Percentiles rank a stretch among this genome's conserved stretches.
phyloP scores from a whole-genome alignment of 176 grass and related monocot species.

The Miscanthus lutarioriparius region DNA sequence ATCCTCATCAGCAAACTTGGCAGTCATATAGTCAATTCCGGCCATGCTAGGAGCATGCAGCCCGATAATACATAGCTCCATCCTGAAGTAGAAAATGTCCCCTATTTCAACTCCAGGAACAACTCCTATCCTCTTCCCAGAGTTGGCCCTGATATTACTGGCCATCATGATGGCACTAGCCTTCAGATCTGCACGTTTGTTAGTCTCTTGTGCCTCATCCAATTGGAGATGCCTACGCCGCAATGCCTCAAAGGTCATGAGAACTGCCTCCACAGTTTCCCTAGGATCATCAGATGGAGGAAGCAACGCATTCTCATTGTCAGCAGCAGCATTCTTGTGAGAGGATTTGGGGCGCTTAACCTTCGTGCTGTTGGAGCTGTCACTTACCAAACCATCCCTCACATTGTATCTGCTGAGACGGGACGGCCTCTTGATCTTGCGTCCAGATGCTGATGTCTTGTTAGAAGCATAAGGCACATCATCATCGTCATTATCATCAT shows the following conservation, averaged over 20 bases:
- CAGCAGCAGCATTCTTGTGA: slow-evolving; percentile 35
- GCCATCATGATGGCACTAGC: slow-evolving; percentile 60
- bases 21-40: slow-evolving; percentile 85
- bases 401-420: slow-evolving; percentile 36
- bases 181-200: slow-evolving; percentile 75
- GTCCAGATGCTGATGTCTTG: slow-evolving; percentile 60
- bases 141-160: slow-evolving; percentile 64
- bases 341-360: slow-evolving; percentile 44
- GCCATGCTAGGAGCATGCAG: slow-evolving; percentile 90
- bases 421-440: slow-evolving; percentile 54
- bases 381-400: slow-evolving; percentile 15
- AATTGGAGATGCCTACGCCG: slow-evolving; percentile 81
- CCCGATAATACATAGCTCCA: slow-evolving; percentile 82
- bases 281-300: slow-evolving; percentile 53
- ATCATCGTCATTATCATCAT: slow-evolving; percentile 46
- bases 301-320: slow-evolving; percentile 32
- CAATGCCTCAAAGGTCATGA: slow-evolving; percentile 84
- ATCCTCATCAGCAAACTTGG: slow-evolving; percentile 60
- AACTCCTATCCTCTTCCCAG: slow-evolving; percentile 58
- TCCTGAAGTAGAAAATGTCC: slow-evolving; percentile 95
- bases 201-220: slow-evolving; percentile 62
- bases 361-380: slow-evolving; percentile 22
- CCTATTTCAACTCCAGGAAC: slow-evolving; percentile 82
- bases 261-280: slow-evolving; percentile 65
- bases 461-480: slow-evolving; percentile 37